A percentile compares a stretch with the other conserved stretches of the same genome.
Conservation (phyloP, 345 rosid species). For the Pistacia atlantica region DNA sequence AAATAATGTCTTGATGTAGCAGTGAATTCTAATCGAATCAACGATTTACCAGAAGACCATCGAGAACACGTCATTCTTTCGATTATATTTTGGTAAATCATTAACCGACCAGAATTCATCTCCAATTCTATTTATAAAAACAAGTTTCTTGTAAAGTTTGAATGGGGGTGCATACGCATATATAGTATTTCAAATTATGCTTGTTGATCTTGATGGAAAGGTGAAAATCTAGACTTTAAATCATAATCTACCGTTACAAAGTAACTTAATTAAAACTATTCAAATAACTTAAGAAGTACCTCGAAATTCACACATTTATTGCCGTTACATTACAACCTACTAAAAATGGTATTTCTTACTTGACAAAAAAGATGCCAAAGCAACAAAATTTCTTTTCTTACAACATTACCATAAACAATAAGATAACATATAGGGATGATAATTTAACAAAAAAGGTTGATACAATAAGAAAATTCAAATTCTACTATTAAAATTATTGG, state of each 20-base stretch:
- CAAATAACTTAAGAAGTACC: too few relatives aligned
- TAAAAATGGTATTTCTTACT: not conserved
- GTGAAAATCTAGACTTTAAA: not conserved
- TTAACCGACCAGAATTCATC: slow-evolving; percentile 12
- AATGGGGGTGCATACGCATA: not conserved
- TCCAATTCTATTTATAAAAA: not conserved
- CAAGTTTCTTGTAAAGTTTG: not conserved
- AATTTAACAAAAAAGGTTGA: too few relatives aligned
- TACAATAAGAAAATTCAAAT: too few relatives aligned
- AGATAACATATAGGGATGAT: too few relatives aligned
- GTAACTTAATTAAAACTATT: not conserved
- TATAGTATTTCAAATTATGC: too few relatives aligned
- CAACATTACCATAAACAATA: too few relatives aligned
- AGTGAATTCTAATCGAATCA: slow-evolving; percentile 4
- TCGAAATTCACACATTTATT: too few relatives aligned
- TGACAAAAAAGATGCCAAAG: not conserved
- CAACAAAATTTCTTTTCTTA: too few relatives aligned
- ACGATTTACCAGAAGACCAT: slow-evolving; percentile 13
- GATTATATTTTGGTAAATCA: not conserved
- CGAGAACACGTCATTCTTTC: not conserved
- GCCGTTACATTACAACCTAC: not conserved
- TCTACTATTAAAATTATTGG: too few relatives aligned
- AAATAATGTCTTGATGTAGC: not conserved
- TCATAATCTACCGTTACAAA: not conserved
- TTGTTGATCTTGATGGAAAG: not conserved